These are phyloP conservation scores for Carex cristatella DNA, from an alignment of 176 grass and related monocot species.

Conservation along the genomic window DNA sequence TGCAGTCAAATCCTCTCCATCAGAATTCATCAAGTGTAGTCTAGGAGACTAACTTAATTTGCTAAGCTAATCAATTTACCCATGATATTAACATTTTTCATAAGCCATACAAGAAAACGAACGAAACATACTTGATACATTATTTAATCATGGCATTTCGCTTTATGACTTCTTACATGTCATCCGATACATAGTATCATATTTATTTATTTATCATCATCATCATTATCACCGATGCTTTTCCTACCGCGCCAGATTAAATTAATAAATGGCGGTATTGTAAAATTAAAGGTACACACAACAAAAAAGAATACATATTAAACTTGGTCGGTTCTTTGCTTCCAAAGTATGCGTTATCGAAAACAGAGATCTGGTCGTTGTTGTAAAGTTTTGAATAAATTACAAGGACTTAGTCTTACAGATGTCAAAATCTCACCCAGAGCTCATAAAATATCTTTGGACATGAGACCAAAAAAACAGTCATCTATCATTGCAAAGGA, in stretches of 20 bases:
- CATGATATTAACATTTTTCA: background rate
- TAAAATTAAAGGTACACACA: background rate
- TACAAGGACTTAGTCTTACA: background rate
- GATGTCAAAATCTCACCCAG: background rate
- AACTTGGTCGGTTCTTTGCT: background rate
- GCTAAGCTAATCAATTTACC: background rate
- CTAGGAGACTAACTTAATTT: background rate
- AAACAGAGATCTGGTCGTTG: background rate
- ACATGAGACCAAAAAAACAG: background rate
- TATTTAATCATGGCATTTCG: background rate
- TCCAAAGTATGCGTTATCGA: background rate
- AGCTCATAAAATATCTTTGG: background rate
- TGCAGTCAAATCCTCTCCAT: background rate
- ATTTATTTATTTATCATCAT: background rate
- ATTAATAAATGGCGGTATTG: too few species aligned
- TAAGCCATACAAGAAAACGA: background rate
- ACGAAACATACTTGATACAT: too few species aligned
- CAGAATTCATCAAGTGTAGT: background rate
- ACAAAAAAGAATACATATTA: background rate
- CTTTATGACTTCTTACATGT: background rate
- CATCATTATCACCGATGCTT: background rate
- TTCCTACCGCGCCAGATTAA: background rate
- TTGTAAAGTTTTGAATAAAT: slow-evolving; percentile 1
- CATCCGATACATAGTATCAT: background rate
- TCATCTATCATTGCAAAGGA: background rate